A percentile compares a stretch with the other conserved stretches of the same genome.
These are phyloP conservation scores for Fusarium keratoplasticum DNA, from an alignment of 2,329 filamentous ascomycete species.

Conservation along the genomic window DNA sequence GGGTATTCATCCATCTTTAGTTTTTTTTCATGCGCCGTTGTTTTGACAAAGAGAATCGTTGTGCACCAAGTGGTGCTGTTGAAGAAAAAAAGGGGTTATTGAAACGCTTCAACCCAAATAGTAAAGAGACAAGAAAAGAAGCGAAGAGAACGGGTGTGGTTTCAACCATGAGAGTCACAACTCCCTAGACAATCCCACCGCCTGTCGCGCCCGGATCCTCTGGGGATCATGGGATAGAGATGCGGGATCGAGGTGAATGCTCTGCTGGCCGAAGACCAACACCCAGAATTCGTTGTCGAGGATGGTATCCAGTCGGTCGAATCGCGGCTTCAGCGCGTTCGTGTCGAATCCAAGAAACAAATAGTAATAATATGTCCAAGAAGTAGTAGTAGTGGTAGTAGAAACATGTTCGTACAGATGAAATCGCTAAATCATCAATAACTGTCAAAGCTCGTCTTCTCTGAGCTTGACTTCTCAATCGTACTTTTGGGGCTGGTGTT, in stretches of 20 bases:
- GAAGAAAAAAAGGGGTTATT: constrained; percentile 28
- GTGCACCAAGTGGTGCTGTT: constrained; percentile 33
- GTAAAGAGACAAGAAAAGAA: constrained; percentile 7
- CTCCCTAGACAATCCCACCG: constrained; percentile 29
- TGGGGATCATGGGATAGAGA: constrained; percentile 32
- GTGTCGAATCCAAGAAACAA: constrained; percentile 36
- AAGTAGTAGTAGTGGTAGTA: constrained; percentile 13
- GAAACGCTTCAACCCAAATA: constrained; percentile 33
- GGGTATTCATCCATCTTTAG: constrained; percentile 49
- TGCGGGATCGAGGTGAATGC: constrained; percentile 17
- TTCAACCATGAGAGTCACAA: constrained; percentile 32
- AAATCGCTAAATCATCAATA: constrained; percentile 41
- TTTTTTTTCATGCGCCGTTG: constrained; percentile 47
- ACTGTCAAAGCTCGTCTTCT: constrained; percentile 60
- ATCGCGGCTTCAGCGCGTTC: constrained; percentile 21
- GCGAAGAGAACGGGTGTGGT: constrained; percentile 18
- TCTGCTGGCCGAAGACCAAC: constrained; percentile 5
- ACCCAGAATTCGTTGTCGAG: constrained; percentile 29
- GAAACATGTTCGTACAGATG: constrained; percentile 38
- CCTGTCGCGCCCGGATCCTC: constrained; percentile 35
- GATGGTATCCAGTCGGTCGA: constrained; percentile 12
- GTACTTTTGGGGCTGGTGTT: constrained; percentile 65
- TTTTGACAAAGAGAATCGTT: constrained; percentile 42
- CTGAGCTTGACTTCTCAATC: constrained; percentile 63
- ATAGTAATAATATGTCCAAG: constrained; percentile 40